Evolutionary conservation across 352 stramenopile species (phyloP), one percentile per base, ranked within the genome.

Genomic region (Globisporangium irregulare): DNA sequence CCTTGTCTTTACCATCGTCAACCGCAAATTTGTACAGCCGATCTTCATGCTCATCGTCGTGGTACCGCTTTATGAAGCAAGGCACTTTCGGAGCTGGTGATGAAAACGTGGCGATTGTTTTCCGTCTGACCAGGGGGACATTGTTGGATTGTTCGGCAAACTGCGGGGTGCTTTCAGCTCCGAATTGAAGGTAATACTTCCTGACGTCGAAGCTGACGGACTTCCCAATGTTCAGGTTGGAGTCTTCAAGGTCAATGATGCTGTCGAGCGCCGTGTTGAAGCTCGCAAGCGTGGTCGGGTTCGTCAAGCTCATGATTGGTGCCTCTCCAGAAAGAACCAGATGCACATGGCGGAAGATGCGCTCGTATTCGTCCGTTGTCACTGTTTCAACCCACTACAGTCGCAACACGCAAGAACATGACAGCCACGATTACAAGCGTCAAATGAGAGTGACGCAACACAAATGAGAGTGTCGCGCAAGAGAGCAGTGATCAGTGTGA

Each of bases 321-420:
- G 74, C 60, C 25, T 70, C 56, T 7, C 64, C 68, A 7, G 62
- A 67, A 7, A 79, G 56, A 29, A 76, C 67, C 15, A 62, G 55
- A 55, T 78, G 59, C 4, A 83, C 59, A 62, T 73, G 69, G 10
- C 62, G n/a, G 24, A 87, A 80, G 22, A 82, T 74, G 51, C 73
- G 72, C 46, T 75, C 64, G 64, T 84, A 87, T 50, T 81, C 79
- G 5, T 50, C 63, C 1, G 72, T 18, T 3, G 69, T 74, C 53
- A 83, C 72, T 12, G 75, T 71, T 69, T 83, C 68, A 8, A 83
- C 69, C 76, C 76, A 83, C 73, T 82, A 27, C 8, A 9, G 38
- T 46, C 12, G 3, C 38, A 46, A 20, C 38, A 46, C 12, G 18
- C 38, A 22, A 46, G 15, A 8, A 20, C 15, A 0, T 29, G n/a